Evolutionary conservation across 164 flowering plant genomes (phyloP).

Genomic region (Houttuynia cordata): DNA sequence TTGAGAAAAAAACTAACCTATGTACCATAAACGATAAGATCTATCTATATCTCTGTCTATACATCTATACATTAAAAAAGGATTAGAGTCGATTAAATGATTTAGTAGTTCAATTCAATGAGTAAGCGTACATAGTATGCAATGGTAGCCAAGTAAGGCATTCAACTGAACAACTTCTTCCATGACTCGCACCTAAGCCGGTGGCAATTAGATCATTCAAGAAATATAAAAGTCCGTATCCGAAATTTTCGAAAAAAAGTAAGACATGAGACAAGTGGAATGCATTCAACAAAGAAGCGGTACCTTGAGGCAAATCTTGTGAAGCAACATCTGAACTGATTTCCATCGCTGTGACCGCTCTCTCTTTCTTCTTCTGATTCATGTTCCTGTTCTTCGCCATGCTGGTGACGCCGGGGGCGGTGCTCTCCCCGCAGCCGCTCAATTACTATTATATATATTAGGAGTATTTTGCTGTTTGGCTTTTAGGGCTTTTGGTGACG

Average conservation of each 20-base stretch:
- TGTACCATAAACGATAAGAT: no score
- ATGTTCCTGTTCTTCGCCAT: constrained; percentile 44
- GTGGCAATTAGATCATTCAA: not conserved
- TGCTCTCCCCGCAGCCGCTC: no score
- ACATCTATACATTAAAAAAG: no score
- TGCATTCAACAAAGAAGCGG: not conserved
- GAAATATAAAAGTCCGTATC: not conserved
- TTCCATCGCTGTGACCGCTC: constrained; percentile 29
- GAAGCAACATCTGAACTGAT: constrained; percentile 5
- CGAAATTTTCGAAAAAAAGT: not conserved
- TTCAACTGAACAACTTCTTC: not conserved
- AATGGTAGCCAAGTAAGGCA: no score
- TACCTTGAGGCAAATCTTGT: constrained; percentile 21
- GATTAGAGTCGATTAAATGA: no score
- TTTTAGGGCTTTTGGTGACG: no score
- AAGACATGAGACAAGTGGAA: not conserved
- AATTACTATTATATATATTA: no score
- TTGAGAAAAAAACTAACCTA: no score
- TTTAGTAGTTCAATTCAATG: no score
- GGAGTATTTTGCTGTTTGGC: no score
- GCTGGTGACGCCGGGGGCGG: not conserved
- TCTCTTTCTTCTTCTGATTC: constrained; percentile 16
- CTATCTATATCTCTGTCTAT: no score
- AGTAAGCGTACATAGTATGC: no score
- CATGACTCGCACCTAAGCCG: not conserved